A percentile compares a stretch with the other conserved stretches of the same genome.
Evolutionary conservation across 108 stramenopile species (phyloP).

Genomic region (Cylindrotheca fusiformis): DNA sequence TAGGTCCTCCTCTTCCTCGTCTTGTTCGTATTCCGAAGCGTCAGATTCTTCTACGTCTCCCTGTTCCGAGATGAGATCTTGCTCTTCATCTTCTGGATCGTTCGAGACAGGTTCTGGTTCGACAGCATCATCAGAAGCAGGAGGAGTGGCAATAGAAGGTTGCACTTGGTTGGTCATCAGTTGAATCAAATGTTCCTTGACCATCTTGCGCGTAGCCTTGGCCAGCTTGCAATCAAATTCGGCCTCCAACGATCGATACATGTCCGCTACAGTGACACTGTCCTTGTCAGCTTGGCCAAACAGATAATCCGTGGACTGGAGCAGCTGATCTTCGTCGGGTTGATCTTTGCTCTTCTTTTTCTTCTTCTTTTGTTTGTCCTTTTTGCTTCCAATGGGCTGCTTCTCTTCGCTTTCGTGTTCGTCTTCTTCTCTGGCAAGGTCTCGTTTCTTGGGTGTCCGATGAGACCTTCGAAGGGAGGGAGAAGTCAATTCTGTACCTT

Average conservation of each 20-base stretch:
- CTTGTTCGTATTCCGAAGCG: not conserved
- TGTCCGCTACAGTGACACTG: constrained; percentile 27
- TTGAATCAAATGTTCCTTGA: constrained; percentile 23
- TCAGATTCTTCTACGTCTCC: constrained; percentile 3
- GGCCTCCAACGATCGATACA: constrained; percentile 16
- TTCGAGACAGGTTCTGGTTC: not conserved
- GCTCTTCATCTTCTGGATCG: not conserved
- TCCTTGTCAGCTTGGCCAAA: constrained; percentile 30
- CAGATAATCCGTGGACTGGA: constrained; percentile 22
- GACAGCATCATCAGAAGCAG: not conserved
- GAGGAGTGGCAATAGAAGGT: not conserved
- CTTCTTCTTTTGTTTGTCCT: not conserved
- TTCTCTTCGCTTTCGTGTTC: not conserved
- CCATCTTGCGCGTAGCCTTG: constrained; percentile 19
- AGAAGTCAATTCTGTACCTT: too few relatives aligned
- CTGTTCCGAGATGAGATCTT: constrained; percentile 6
- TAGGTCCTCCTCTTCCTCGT: constrained; percentile 8
- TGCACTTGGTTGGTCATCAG: constrained; percentile 17
- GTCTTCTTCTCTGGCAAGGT: not conserved
- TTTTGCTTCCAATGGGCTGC: not conserved
- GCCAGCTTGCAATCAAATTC: constrained; percentile 20
- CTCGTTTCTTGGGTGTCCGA: not conserved
- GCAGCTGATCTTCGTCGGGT: constrained; percentile 1
- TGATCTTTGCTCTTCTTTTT: not conserved
- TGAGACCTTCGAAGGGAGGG: not conserved